Conservation (phyloP, 2,329 filamentous ascomycete species). For the Exophiala viscosa region DNA sequence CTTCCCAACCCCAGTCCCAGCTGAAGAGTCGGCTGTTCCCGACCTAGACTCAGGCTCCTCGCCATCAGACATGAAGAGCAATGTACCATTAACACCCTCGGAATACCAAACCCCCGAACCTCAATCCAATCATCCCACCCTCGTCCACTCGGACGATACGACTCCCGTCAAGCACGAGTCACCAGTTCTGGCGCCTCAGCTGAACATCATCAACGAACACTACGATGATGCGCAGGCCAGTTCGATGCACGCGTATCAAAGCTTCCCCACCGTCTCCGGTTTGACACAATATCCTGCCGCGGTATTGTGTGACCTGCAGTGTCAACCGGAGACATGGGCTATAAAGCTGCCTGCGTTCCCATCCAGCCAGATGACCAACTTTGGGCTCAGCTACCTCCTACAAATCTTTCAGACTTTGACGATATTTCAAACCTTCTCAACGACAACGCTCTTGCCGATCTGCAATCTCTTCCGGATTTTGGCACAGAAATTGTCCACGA, state of each 20-base stretch:
- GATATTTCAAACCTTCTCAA: conserved; percentile 58
- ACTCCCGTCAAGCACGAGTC: conserved; percentile 24
- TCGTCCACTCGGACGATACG: conserved; percentile 31
- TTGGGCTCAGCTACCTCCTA: conserved; percentile 41
- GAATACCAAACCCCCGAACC: conserved; percentile 45
- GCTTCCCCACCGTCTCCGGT: conserved; percentile 55
- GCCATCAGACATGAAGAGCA: conserved; percentile 38
- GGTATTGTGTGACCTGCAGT: conserved; percentile 99
- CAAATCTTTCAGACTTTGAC: conserved; percentile 65
- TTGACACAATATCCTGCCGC: conserved; percentile 99
- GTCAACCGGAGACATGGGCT: conserved; percentile 73
- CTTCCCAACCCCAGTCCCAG: conserved; percentile 14
- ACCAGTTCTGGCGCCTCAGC: conserved; percentile 24
- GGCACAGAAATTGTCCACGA: conserved; percentile 73
- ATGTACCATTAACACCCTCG: conserved; percentile 34
- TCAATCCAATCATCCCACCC: conserved; percentile 30
- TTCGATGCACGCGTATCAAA: conserved; percentile 28
- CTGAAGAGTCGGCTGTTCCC: conserved; percentile 10
- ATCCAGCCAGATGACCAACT: conserved; percentile 38
- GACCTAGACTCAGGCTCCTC: conserved; percentile 24
- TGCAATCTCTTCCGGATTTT: conserved; percentile 70
- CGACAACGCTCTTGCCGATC: conserved; percentile 63
- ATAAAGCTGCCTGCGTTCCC: conserved; percentile 44
- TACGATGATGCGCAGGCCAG: conserved; percentile 41
- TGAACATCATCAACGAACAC: conserved; percentile 29